phyloP scores from a whole-genome alignment of 2,329 filamentous ascomycete genomes.

The Epichloe uncinata region DNA sequence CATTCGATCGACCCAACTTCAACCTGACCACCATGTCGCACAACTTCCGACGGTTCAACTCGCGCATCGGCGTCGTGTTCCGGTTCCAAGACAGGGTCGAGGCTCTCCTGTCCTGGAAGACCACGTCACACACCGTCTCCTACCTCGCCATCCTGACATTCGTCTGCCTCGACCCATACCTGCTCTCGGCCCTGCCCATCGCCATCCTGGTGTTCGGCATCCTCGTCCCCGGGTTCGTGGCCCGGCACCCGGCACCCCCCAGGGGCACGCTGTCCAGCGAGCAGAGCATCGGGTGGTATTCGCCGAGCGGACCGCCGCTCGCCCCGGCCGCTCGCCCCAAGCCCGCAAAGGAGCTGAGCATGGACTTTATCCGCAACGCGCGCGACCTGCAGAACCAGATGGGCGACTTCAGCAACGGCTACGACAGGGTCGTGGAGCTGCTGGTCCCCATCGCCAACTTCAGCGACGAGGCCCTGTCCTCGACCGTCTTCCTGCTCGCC shows the following conservation, averaged over 20 bases:
- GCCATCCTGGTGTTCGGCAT: conserved; percentile 63
- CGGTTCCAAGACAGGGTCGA: conserved; percentile 72
- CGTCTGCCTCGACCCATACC: conserved; percentile 77
- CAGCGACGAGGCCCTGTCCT: conserved; percentile 75
- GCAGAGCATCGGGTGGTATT: conserved; percentile 52
- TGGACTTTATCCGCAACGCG: conserved; percentile 97
- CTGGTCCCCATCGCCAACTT: conserved; percentile 86
- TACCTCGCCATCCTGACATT: conserved; percentile 87
- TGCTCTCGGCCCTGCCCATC: conserved; percentile 68
- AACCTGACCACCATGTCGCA: conserved; percentile 82
- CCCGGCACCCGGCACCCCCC: conserved; percentile 60
- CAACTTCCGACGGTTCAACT: conserved; percentile 95
- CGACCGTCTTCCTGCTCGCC: conserved; percentile 67
- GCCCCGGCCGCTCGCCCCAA: conserved; percentile 77
- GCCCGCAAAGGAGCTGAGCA: conserved; percentile 81
- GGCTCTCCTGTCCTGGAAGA: conserved; percentile 69
- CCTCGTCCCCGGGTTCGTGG: conserved; percentile 78
- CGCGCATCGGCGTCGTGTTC: conserved; percentile 88
- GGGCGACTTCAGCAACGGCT: conserved; percentile 80
- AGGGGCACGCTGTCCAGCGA: conserved; percentile 40
- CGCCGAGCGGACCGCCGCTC: conserved; percentile 66
- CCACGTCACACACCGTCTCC: conserved; percentile 74
- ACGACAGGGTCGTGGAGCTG: conserved; percentile 63
- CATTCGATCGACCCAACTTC: conserved; percentile 58
- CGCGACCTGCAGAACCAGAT: conserved; percentile 92